These are phyloP conservation scores for Brettanomyces bruxellensis DNA, from an alignment of 805 yeast species.

Conservation along the genomic window DNA sequence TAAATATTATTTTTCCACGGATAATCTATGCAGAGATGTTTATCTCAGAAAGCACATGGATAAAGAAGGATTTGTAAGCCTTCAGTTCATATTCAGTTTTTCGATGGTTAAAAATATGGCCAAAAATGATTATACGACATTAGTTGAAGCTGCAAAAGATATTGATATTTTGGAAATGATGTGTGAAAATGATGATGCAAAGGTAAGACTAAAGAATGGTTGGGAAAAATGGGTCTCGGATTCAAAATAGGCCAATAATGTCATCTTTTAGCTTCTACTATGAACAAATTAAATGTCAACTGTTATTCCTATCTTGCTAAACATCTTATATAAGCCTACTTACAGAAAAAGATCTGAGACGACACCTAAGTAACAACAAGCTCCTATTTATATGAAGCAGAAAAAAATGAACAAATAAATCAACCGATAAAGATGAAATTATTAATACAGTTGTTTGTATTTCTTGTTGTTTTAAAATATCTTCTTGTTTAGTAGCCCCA, in stretches of 20 bases:
- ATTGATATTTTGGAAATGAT: constrained; percentile 26
- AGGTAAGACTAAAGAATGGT: constrained; percentile 58
- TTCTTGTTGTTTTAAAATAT: constrained; percentile 8
- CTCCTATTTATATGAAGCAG: neutral
- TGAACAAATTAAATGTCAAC: neutral
- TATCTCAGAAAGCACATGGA: constrained; percentile 74
- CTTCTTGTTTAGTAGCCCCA: constrained; percentile 14
- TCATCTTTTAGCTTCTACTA: neutral
- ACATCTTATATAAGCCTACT: too few relatives aligned
- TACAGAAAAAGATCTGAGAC: neutral
- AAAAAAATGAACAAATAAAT: too few relatives aligned
- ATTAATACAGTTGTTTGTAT: neutral
- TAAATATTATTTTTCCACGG: constrained; percentile 81
- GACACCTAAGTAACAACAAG: neutral
- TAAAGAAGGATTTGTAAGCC: constrained; percentile 57
- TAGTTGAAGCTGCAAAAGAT: constrained; percentile 24
- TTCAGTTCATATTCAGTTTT: constrained; percentile 52
- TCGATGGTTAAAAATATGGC: constrained; percentile 57
- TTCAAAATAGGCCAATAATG: neutral
- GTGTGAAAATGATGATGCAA: constrained; percentile 38
- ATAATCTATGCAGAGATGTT: constrained; percentile 75
- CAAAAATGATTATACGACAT: constrained; percentile 37
- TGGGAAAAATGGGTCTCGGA: neutral
- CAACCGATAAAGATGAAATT: neutral
- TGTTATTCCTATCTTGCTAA: too few relatives aligned